Percentiles rank a stretch among this genome's conserved stretches.
These are phyloP conservation scores for Colletotrichum acutatum DNA, from an alignment of 2,329 filamentous ascomycete species.

Conservation along the genomic window DNA sequence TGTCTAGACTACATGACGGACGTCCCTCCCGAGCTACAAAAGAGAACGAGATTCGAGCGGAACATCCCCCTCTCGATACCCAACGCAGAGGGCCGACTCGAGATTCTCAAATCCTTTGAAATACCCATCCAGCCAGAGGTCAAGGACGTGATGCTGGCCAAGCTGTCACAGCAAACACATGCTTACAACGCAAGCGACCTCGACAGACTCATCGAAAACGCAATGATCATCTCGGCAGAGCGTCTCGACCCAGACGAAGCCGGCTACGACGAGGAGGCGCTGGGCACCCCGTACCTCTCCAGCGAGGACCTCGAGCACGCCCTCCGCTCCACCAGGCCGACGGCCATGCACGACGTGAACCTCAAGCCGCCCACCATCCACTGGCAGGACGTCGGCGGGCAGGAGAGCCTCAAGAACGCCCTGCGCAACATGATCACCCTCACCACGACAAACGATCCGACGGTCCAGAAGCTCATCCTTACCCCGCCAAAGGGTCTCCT, in stretches of 20 bases:
- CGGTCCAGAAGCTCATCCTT: conserved; percentile 50
- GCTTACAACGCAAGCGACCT: conserved; percentile 88
- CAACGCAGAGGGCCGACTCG: conserved; percentile 74
- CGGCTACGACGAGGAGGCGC: conserved; percentile 34
- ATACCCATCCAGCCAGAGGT: conserved; percentile 58
- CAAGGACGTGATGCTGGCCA: conserved; percentile 63
- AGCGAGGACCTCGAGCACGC: conserved; percentile 71
- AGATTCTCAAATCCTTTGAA: conserved; percentile 75
- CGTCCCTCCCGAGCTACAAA: conserved; percentile 76
- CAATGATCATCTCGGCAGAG: conserved; percentile 46
- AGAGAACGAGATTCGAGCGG: conserved; percentile 70
- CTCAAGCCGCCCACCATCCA: conserved; percentile 86
- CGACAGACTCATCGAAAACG: conserved; percentile 64
- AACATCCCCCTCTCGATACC: conserved; percentile 84
- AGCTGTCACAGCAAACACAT: conserved; percentile 80
- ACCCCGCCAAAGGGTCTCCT: conserved; percentile 83
- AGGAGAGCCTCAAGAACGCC: conserved; percentile 76
- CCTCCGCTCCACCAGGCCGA: conserved; percentile 77
- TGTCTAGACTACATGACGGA: conserved; percentile 77
- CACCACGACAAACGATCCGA: conserved; percentile 45
- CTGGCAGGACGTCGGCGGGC: conserved; percentile 91
- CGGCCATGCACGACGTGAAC: conserved; percentile 89
- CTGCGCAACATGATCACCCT: conserved; percentile 63
- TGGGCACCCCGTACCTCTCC: conserved; percentile 42
- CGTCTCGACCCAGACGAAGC: conserved; percentile 41